These are phyloP conservation scores for Rhododendron ovatum DNA, from an alignment of 148 eudicot species.

Conservation along the genomic window DNA sequence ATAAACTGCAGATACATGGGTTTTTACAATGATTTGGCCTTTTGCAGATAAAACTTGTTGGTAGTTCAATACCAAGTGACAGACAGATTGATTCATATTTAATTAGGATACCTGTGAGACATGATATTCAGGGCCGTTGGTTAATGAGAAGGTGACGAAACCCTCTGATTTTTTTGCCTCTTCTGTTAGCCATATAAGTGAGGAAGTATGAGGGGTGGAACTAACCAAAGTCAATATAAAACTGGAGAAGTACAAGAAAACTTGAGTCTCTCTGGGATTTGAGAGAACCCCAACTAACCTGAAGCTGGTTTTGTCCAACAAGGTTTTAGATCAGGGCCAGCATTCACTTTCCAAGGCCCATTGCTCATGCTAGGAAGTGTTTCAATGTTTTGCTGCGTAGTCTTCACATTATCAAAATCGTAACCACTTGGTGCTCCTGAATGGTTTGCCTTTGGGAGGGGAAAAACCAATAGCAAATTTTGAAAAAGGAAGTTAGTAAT, in stretches of 20 bases:
- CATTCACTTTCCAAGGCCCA: slow-evolving; percentile 63
- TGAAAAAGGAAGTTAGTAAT: background rate
- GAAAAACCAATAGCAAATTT: background rate
- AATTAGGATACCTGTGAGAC: slow-evolving; percentile 67
- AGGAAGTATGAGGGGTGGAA: slow-evolving; percentile 2
- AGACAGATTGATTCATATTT: background rate
- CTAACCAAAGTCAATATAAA: background rate
- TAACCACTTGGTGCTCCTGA: slow-evolving; percentile 20
- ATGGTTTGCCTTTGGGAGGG: slow-evolving; percentile 25
- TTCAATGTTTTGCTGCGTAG: slow-evolving; percentile 26
- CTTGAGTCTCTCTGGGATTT: background rate
- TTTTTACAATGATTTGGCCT: background rate
- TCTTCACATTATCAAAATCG: slow-evolving; percentile 23
- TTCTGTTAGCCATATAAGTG: slow-evolving; percentile 32
- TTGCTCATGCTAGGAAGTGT: slow-evolving; percentile 24
- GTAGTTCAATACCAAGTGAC: background rate
- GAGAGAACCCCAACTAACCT: slow-evolving; percentile 26
- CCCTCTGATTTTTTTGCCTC: slow-evolving; percentile 53
- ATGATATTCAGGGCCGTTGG: slow-evolving; percentile 98
- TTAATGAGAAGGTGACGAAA: slow-evolving; percentile 81
- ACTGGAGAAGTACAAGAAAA: background rate
- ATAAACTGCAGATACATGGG: background rate
- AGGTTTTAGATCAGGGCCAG: slow-evolving; percentile 48
- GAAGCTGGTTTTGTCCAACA: slow-evolving; percentile 68
- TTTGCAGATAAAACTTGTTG: background rate